Evolutionary conservation across 192 early-diverging fungal species (phyloP).

Genomic region (Dissophora globulifera): DNA sequence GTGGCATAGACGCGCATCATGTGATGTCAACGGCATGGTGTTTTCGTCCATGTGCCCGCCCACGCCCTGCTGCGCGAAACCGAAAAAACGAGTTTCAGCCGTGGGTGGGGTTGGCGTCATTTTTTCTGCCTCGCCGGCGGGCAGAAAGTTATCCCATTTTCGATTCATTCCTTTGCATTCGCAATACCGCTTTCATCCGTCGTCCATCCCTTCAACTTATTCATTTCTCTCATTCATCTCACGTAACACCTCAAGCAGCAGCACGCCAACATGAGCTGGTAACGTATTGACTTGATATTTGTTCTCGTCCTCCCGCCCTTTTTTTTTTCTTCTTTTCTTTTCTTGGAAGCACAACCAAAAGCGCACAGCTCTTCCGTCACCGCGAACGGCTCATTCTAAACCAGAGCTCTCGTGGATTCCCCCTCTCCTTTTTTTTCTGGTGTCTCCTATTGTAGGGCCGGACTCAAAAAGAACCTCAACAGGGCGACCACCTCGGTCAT

Average conservation of each 20-base stretch:
- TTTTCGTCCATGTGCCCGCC: too few species aligned
- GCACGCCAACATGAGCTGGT: background rate
- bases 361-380: too few species aligned
- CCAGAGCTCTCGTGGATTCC: background rate
- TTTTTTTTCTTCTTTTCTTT: background rate
- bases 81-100: background rate
- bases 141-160: background rate
- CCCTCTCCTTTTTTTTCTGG: background rate
- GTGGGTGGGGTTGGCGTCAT: too few species aligned
- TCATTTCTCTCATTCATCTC: background rate
- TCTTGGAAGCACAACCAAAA: background rate
- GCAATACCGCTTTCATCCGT: background rate
- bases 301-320: background rate
- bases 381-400: too few species aligned
- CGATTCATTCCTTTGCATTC: background rate
- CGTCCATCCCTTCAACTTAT: background rate
- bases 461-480: constrained; percentile 86
- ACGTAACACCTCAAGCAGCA: background rate
- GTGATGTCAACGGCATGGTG: too few species aligned
- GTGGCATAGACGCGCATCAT: background rate
- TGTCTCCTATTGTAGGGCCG: constrained; percentile 60
- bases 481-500: constrained; percentile 75
- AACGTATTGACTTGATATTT: too few species aligned
- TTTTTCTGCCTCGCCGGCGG: too few species aligned
- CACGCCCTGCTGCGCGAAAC: background rate